Evolutionary conservation across 805 yeast species (phyloP), one percentile per base, ranked within the genome.

Genomic region (Metschnikowia noctiluminum): DNA sequence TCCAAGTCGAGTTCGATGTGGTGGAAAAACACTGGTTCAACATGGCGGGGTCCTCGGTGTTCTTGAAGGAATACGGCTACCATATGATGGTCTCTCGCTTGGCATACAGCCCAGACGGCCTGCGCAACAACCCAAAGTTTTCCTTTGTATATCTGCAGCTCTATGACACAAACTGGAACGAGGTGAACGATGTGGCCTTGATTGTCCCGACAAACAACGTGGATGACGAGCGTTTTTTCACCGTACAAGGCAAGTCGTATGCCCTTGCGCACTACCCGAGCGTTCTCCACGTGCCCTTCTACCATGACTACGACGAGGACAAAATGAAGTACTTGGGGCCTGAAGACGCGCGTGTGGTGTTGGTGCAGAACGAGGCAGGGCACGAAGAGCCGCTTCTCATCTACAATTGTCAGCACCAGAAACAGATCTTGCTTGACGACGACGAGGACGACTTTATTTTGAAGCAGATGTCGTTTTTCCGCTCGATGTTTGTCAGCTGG

Each of bases 311-410:
- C 26, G 55, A 52, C 31, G 28, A 44, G 2, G 34, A 35, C 6
- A 54, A 40, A 26, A 58, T 56, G 50, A 38, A 14, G 28, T 66
- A 55, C 46, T 52, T 65, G 43, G 82, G 83, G 0, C 78, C 82
- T 2, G 81, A 78, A 59, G 81, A 78, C 55, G 80, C 83, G 1
- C 64, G 81, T 28, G 60, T 78, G 32, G 52, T 76, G 7, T 47
- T 71, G 11, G 64, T 68, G 8, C 59, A 54, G 31, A 65, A 67
- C 48, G 59, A 59, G 39, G 59, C 59, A 26, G 74, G 74, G 6
- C 58, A 57, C 36, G 70, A 69, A 32, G 82, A 78, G 50, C 83
- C 83, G 1, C 59, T 78, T 12, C 63, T 78, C 16, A 57, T 76
- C 3, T 78, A 69, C 61, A 78, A 77, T 49, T 62, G 69, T 6